phyloP scores from a whole-genome alignment of 1,284 basidiomycete species.

The Apiotrichum akiyoshidainum region DNA sequence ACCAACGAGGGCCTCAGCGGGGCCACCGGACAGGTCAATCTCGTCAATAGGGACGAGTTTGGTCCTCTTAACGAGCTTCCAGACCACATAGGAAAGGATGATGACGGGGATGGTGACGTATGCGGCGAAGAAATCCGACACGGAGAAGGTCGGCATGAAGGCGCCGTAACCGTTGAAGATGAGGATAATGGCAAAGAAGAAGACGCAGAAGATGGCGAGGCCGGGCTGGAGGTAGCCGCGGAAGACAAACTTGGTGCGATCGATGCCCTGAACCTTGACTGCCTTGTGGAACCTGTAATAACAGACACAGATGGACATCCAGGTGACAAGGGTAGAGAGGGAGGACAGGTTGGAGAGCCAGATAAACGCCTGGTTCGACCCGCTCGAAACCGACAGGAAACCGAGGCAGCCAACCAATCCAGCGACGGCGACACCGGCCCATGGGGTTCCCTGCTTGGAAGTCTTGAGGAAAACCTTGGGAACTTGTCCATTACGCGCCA shows the following conservation, averaged over 20 bases:
- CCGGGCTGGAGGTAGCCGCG: conserved; percentile 53
- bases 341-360: conserved; percentile 66
- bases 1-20: conserved; percentile 11
- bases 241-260: conserved; percentile 61
- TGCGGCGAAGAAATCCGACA: conserved; percentile 20
- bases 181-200: conserved; percentile 18
- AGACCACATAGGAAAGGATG: conserved; percentile 13
- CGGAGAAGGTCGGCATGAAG: conserved; percentile 10
- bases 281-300: conserved; percentile 73
- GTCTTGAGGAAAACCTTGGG: conserved; percentile 62
- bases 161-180: conserved; percentile 16
- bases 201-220: conserved; percentile 16
- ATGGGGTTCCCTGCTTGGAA: conserved; percentile 68
- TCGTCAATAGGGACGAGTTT: conserved; percentile 53
- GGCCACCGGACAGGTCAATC: conserved; percentile 64
- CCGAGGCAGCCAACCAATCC: conserved; percentile 60
- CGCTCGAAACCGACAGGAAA: conserved; percentile 58
- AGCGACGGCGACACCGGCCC: conserved; percentile 57
- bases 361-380: conserved; percentile 63
- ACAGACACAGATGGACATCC: conserved; percentile 72
- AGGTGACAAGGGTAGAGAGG: conserved; percentile 61
- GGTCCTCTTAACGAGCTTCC: conserved; percentile 16
- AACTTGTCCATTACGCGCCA: conserved; percentile 62
- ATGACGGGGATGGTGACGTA: conserved; percentile 27
- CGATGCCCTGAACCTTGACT: conserved; percentile 62